phyloP scores from a whole-genome alignment of 2,329 filamentous ascomycete species.

The Trichoderma aggressivum region DNA sequence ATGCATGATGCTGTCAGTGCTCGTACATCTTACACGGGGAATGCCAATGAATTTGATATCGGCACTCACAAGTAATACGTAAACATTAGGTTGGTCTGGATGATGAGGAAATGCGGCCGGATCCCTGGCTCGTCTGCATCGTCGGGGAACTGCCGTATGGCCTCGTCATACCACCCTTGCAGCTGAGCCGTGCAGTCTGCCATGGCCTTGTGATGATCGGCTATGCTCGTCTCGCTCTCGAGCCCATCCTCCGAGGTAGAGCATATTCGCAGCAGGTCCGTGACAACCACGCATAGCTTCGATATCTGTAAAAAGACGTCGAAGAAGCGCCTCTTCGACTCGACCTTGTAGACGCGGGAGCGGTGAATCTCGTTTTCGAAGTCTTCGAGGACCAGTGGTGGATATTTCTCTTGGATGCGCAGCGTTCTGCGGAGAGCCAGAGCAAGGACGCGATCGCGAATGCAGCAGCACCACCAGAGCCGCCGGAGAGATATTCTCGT shows the following conservation, averaged over 20 bases:
- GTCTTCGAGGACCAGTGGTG: constrained; percentile 30
- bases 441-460: constrained; percentile 48
- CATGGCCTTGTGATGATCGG: not conserved
- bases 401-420: constrained; percentile 38
- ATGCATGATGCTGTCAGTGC: not conserved
- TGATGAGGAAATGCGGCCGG: constrained; percentile 9
- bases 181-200: not conserved
- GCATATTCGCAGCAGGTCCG: not conserved
- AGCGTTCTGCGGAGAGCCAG: constrained; percentile 46
- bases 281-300: constrained; percentile 1
- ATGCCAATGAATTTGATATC: not conserved
- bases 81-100: constrained; percentile 15
- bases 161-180: constrained; percentile 3
- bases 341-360: constrained; percentile 10
- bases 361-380: constrained; percentile 33
- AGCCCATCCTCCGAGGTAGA: constrained; percentile 5
- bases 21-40: not conserved
- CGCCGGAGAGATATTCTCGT: constrained; percentile 26
- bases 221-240: not conserved
- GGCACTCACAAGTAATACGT: constrained; percentile 16
- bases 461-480: constrained; percentile 53
- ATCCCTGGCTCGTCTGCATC: not conserved
- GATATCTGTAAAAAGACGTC: constrained; percentile 13
- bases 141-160: constrained; percentile 2
- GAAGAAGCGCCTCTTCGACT: not conserved